Conservation (phyloP, 2,329 filamentous ascomycete species). For the Paecilomyces fulvus region DNA sequence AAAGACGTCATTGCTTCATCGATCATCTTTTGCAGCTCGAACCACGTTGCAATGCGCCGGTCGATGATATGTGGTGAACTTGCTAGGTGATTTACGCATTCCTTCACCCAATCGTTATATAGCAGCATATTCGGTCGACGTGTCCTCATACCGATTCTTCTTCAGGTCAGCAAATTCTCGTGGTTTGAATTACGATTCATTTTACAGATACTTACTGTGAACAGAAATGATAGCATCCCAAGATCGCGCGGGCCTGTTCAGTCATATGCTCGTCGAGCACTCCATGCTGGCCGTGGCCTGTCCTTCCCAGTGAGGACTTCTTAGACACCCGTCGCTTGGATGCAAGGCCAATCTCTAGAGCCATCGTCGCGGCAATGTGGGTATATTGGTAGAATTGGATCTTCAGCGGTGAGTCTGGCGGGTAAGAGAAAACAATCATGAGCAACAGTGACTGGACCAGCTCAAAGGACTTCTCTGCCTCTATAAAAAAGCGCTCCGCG, state of each 20-base stretch:
- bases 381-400: constrained; percentile 46
- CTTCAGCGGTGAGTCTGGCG: constrained; percentile 39
- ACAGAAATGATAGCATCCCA: constrained; percentile 26
- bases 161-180: constrained; percentile 1
- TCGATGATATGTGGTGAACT: constrained; percentile 21
- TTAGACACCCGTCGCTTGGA: constrained; percentile 20
- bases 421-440: constrained; percentile 43
- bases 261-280: constrained; percentile 22
- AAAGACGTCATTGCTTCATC: constrained; percentile 28
- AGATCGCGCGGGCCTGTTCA: constrained; percentile 24
- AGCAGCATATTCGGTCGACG: constrained; percentile 26
- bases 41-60: constrained; percentile 24
- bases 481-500: constrained; percentile 40
- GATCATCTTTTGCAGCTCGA: constrained; percentile 25
- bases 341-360: constrained; percentile 35
- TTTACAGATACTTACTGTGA: constrained; percentile 16
- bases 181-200: neutral
- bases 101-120: constrained; percentile 28
- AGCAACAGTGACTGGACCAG: constrained; percentile 43
- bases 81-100: constrained; percentile 23
- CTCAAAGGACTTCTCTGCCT: constrained; percentile 45
- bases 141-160: constrained; percentile 28
- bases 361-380: constrained; percentile 46
- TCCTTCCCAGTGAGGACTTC: constrained; percentile 8
- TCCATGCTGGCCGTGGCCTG: constrained; percentile 2